Evolutionary conservation across 371 early-diverging fungal species (phyloP), one percentile per base, ranked within the genome.

Genomic region (Apophysomyces variabilis): DNA sequence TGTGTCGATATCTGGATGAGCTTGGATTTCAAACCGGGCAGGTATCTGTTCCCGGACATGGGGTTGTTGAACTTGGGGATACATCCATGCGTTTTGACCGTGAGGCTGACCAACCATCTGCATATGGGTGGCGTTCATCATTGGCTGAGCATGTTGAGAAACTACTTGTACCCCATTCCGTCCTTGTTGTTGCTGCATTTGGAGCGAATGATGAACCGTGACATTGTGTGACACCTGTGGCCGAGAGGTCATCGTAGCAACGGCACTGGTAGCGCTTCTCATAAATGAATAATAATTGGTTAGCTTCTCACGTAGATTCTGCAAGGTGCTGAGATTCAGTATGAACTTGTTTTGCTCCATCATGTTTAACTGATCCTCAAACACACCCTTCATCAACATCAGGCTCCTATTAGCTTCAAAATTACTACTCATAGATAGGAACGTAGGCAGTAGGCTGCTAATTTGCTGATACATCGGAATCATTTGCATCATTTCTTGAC

Each of bases 301-400:
- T 18, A 87, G 73, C 32, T 85, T 84, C 0, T 86, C 85, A 38
- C 71, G 75, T 39, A 87, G 61, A 45, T 83, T 84, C 1, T 68
- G 66, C 26, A 86, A 66, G 37, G 80, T 74, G 13, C 79, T 81
- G 18, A 83, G 64, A 3, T 69, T 77, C 21, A 87, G 75, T 8
- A 80, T 71, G 59, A 70, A 87, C 35, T 77, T 76, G 32, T 82
- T 74, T 35, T 83, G 80, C 36, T 74, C 69, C 13, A 87, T 57
- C 8, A 73, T 61, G 2, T 76, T 76, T 13, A 82, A 65, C 63
- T 87, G 88, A 59, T 85, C 86, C 64, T 87, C 79, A 69, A 85
- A 81, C 82, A 85, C 79, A 60, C 79, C 79, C 65, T 86, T 87
- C 85, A 85, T 83, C 62, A 83, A 58, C 35, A 87, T 82, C 26